Evolutionary conservation across 2,329 filamentous ascomycete species (phyloP).

Genomic region (Aspergillus costaricaensis): DNA sequence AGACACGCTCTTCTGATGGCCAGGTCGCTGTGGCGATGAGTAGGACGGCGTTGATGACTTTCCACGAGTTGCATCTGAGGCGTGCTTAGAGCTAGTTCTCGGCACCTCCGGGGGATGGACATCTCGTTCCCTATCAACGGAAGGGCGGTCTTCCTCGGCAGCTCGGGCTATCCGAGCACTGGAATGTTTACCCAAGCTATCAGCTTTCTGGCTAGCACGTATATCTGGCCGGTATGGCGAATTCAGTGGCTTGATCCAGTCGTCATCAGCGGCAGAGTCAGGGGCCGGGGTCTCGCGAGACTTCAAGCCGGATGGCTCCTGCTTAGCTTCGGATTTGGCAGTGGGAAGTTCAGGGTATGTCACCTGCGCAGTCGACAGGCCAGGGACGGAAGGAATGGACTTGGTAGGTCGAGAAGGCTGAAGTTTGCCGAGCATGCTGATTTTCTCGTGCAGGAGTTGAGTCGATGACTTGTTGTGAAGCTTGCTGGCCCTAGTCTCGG

Average conservation of each 20-base stretch:
- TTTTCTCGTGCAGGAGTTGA: conserved; percentile 87
- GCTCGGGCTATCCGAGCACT: conserved; percentile 28
- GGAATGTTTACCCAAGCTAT: conserved; percentile 58
- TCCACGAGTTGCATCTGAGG: conserved; percentile 50
- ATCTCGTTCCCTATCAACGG: conserved; percentile 10
- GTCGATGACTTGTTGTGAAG: conserved; percentile 87
- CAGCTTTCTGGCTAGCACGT: conserved; percentile 62
- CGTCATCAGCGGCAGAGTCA: conserved; percentile 52
- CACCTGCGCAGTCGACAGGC: conserved; percentile 34
- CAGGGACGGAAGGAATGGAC: conserved; percentile 43
- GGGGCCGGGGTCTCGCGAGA: conserved; percentile 23
- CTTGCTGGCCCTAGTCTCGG: conserved; percentile 54
- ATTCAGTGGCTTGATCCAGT: conserved; percentile 60
- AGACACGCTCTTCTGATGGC: conserved; percentile 63
- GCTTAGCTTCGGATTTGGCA: conserved; percentile 31
- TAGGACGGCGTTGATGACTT: conserved; percentile 68
- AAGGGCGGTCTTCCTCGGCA: conserved; percentile 14
- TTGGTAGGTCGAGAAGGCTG: conserved; percentile 49
- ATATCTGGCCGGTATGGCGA: conserved; percentile 53
- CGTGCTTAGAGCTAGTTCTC: conserved; percentile 18
- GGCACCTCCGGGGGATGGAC: conserved; percentile 19
- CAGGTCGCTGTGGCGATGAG: conserved; percentile 51
- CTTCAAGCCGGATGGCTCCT: conserved; percentile 25
- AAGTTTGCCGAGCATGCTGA: conserved; percentile 69
- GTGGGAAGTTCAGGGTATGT: conserved; percentile 39